These are phyloP conservation scores for Mortierella sp. DNA, from an alignment of 371 early-diverging fungal genomes.

Conservation along the genomic window DNA sequence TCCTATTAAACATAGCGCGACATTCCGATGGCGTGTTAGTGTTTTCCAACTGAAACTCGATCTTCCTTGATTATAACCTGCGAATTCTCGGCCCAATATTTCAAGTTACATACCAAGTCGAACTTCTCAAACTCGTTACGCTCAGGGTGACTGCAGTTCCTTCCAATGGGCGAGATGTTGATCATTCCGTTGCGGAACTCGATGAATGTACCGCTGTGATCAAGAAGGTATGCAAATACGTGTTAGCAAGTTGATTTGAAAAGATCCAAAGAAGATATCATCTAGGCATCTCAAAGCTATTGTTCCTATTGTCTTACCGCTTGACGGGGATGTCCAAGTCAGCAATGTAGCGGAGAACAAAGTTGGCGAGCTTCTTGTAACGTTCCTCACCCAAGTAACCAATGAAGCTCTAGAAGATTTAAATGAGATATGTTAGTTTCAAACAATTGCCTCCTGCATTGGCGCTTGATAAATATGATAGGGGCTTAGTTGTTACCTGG, in stretches of 20 bases:
- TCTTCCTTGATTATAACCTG: background rate
- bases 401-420: constrained; percentile 88
- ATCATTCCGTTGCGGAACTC: constrained; percentile 99
- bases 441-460: background rate
- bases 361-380: constrained; percentile 95
- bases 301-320: constrained; percentile 69
- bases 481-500: constrained; percentile 62
- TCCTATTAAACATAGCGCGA: constrained; percentile 33
- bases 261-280: background rate
- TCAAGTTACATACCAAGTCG: constrained; percentile 75
- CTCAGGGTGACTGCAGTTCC: constrained; percentile 96
- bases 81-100: background rate
- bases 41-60: background rate
- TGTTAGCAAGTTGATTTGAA: background rate
- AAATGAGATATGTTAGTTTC: background rate
- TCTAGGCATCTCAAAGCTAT: too few species aligned
- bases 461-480: background rate
- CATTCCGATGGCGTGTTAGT: background rate
- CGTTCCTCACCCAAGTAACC: constrained; percentile 96
- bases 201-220: constrained; percentile 96
- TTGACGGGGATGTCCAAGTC: constrained; percentile 97
- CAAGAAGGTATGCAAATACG: background rate
- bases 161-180: constrained; percentile 99
- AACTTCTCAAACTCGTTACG: constrained; percentile 94
- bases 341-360: constrained; percentile 94